Base-by-base conservation (phyloP, 306 rosid genomes). In the Begonia fuchsioides region DNA sequence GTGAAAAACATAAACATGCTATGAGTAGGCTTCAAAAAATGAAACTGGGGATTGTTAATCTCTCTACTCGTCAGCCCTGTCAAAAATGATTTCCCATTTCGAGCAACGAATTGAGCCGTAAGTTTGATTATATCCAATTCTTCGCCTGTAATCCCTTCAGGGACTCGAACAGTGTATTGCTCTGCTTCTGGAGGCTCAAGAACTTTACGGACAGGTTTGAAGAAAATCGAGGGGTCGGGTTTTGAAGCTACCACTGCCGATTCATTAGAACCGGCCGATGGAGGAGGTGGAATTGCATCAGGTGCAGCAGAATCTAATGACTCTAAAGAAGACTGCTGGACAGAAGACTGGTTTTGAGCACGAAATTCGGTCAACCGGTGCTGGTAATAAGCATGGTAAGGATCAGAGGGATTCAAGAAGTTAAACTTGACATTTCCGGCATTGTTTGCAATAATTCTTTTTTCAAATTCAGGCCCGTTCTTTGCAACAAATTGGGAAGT, bases 1-100 rank as follows among this genome's bases (percentile, higher is more conserved):
- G 97, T 81, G 49, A 90, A 90, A 75, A 90, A 84, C 11, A 82
- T 90, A 61, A 90, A 90, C 95, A 81, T 84, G 53, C 97, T 81
- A 68, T 90, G 97, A 39, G 87, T 84, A 10, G 97, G 95, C 69
- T 90, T 90, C 73, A 90, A 26, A 72, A 90, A 90, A 73, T 90
- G 97, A 64, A 90, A 90, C 52, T 84, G 94, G 18, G 90, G 81
- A 56, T 79, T 90, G 55, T 81, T 90, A 53, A 71, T 68, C n/a
- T 90, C 95, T 71, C 95, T 76, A 62, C 87, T 90, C 1, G 97
- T 81, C 82, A 90, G 63, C 41, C 94, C 95, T 0, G 90, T 72
- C 78, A 90, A 73, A 72, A 90, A 90, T 0, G 95, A 78, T 61
- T 84, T 90, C 60, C 97, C 97, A 67, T 90, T 90, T 51, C 95